Evolutionary conservation across 2,329 filamentous ascomycete genomes (phyloP).

Genomic region (Colletotrichum kahawae): DNA sequence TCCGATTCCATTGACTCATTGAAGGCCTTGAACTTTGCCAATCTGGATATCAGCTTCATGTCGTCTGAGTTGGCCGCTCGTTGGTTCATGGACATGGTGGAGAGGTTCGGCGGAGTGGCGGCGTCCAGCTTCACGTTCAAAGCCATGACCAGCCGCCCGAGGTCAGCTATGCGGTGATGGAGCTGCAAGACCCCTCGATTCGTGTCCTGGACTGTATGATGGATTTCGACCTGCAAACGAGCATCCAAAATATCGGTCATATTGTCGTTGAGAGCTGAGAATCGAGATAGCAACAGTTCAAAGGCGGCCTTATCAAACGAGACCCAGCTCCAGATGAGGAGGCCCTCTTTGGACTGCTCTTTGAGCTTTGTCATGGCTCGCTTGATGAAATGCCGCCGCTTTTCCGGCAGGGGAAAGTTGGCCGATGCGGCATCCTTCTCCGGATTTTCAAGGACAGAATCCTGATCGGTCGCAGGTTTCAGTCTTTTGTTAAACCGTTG

Average conservation of each 20-base stretch:
- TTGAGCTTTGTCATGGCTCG: slow-evolving; percentile 46
- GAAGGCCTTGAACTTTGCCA: slow-evolving; percentile 58
- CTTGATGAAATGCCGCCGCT: slow-evolving; percentile 46
- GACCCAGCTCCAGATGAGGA: slow-evolving; percentile 46
- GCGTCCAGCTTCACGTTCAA: slow-evolving; percentile 48
- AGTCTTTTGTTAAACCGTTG: slow-evolving; percentile 45
- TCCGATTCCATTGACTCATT: slow-evolving; percentile 47
- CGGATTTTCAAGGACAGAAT: slow-evolving; percentile 38
- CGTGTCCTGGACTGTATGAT: slow-evolving; percentile 52
- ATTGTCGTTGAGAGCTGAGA: slow-evolving; percentile 50
- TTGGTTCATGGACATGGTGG: slow-evolving; percentile 37
- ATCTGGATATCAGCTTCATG: slow-evolving; percentile 43
- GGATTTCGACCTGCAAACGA: slow-evolving; percentile 51
- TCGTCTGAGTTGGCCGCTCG: slow-evolving; percentile 43
- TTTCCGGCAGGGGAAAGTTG: slow-evolving; percentile 48
- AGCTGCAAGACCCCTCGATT: slow-evolving; percentile 52
- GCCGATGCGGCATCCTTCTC: slow-evolving; percentile 49
- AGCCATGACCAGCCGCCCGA: slow-evolving; percentile 50
- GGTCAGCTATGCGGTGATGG: slow-evolving; percentile 49
- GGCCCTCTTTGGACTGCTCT: slow-evolving; percentile 38
- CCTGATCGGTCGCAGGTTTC: slow-evolving; percentile 35
- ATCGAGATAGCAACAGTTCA: slow-evolving; percentile 47
- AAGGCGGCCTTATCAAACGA: slow-evolving; percentile 52
- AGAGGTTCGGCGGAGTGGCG: slow-evolving; percentile 24
- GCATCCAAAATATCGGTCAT: slow-evolving; percentile 54